A percentile compares a stretch with the other conserved stretches of the same genome.
Conservation (phyloP, 495 filamentous ascomycete genomes). For the Neurospora cerealis region DNA sequence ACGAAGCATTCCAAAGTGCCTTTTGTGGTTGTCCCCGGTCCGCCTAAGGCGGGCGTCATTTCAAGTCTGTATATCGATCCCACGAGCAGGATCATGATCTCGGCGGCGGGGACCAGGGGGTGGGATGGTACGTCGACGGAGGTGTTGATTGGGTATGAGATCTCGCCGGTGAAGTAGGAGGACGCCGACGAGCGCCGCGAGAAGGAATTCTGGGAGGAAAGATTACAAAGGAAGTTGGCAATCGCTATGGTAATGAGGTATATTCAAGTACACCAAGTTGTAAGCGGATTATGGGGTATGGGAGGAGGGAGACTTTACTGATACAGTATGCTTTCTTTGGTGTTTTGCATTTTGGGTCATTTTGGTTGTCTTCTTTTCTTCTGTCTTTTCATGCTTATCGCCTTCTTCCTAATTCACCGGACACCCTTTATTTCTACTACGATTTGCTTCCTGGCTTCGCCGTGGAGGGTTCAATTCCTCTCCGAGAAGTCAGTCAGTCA, state of each 20-base stretch:
- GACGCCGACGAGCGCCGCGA: background rate
- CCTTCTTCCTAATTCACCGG: background rate
- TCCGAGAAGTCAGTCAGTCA: background rate
- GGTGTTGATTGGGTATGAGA: constrained; percentile 90
- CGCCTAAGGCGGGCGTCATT: constrained; percentile 79
- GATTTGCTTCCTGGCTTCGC: background rate
- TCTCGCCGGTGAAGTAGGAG: constrained; percentile 24
- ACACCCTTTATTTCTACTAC: background rate
- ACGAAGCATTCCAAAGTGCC: constrained; percentile 73
- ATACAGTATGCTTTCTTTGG: background rate
- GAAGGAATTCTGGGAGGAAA: background rate
- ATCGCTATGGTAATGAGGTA: background rate
- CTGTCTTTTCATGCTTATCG: background rate
- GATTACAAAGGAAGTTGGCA: background rate
- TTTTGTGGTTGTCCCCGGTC: constrained; percentile 89
- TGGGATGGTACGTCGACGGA: constrained; percentile 95
- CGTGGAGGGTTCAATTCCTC: background rate
- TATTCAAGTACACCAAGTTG: background rate
- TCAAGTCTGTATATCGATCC: constrained; percentile 76
- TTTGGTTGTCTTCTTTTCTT: background rate
- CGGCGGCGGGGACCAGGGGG: constrained; percentile 78
- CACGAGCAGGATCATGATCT: constrained; percentile 82
- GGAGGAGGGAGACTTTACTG: background rate
- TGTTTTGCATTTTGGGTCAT: background rate
- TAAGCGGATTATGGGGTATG: background rate